A percentile compares a stretch with the other conserved stretches of the same genome.
Evolutionary conservation across 208 protist genomes (phyloP).

Genomic region (Leishmania tarentolae): DNA sequence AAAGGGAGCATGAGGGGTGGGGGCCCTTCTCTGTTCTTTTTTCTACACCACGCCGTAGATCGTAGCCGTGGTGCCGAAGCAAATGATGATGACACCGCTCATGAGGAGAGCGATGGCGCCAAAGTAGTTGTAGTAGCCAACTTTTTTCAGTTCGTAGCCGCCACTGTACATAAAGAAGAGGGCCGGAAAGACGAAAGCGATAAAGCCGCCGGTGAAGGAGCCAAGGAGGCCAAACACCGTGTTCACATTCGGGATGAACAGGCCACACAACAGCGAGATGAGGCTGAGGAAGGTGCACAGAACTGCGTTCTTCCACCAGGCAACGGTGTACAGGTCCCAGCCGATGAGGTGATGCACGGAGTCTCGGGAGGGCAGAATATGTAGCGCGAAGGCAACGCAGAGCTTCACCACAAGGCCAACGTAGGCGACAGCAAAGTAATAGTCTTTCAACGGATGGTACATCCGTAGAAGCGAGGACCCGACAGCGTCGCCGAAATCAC

Average conservation of each 20-base stretch:
- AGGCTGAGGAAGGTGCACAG: conserved; percentile 43
- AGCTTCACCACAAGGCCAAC: conserved; percentile 68
- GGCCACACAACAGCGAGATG: conserved; percentile 50
- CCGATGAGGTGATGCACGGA: conserved; percentile 56
- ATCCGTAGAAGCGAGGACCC: conserved; percentile 56
- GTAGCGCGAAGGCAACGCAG: conserved; percentile 73
- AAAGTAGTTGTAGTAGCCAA: conserved; percentile 46
- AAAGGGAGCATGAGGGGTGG: not conserved
- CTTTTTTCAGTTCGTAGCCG: conserved; percentile 36
- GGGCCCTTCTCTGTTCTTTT: not conserved
- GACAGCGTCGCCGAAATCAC: conserved; percentile 55
- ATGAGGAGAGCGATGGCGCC: conserved; percentile 45
- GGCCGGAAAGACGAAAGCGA: conserved; percentile 77
- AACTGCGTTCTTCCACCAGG: conserved; percentile 58
- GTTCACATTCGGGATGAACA: conserved; percentile 81
- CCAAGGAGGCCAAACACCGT: conserved; percentile 75
- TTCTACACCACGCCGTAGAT: conserved; percentile 51
- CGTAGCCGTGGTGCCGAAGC: conserved; percentile 63
- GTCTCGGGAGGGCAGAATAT: conserved; percentile 71
- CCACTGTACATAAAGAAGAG: conserved; percentile 79
- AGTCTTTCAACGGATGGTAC: conserved; percentile 56
- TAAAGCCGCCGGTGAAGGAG: conserved; percentile 55
- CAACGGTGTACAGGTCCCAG: conserved; percentile 55
- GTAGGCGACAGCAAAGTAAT: conserved; percentile 71
- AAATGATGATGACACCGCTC: conserved; percentile 47